Percentiles rank a stretch among this genome's conserved stretches.
phyloP scores from a whole-genome alignment of 306 rosid species.

The Inga oerstediana region DNA sequence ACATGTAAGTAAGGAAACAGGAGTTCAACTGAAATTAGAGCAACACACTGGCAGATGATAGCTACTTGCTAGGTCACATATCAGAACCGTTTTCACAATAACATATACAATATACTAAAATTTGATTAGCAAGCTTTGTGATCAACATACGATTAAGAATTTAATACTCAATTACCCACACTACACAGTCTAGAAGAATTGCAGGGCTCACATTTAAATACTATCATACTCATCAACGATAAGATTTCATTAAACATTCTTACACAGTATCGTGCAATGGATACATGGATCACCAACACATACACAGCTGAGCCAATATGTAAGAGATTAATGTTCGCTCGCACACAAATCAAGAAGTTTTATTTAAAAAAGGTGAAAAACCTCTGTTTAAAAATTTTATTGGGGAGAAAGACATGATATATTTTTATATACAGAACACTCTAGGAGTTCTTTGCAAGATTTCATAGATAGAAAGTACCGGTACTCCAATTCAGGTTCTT shows the following conservation, averaged over 20 bases:
- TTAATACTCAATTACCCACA: conserved; percentile 1
- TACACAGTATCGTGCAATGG: too few relatives aligned
- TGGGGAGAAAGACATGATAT: too few relatives aligned
- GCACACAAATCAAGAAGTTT: too few relatives aligned
- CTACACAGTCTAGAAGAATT: not conserved
- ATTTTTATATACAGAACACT: too few relatives aligned
- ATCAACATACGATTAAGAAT: not conserved
- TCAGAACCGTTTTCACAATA: not conserved
- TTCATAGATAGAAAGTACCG: too few relatives aligned
- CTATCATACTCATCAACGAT: not conserved
- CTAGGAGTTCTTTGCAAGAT: too few relatives aligned
- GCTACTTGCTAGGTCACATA: not conserved
- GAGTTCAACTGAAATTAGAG: not conserved
- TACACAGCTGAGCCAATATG: too few relatives aligned
- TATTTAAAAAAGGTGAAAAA: too few relatives aligned
- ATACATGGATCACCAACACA: not conserved
- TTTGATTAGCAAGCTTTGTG: not conserved
- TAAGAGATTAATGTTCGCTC: too few relatives aligned
- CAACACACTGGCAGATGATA: not conserved
- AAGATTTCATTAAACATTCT: not conserved
- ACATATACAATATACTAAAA: not conserved
- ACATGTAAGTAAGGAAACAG: not conserved
- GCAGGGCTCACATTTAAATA: not conserved
- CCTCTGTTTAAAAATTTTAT: too few relatives aligned
- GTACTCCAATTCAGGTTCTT: too few relatives aligned